Evolutionary conservation across 1,284 basidiomycete genomes (phyloP).

Genomic region (Fomitopsis schrenkii): DNA sequence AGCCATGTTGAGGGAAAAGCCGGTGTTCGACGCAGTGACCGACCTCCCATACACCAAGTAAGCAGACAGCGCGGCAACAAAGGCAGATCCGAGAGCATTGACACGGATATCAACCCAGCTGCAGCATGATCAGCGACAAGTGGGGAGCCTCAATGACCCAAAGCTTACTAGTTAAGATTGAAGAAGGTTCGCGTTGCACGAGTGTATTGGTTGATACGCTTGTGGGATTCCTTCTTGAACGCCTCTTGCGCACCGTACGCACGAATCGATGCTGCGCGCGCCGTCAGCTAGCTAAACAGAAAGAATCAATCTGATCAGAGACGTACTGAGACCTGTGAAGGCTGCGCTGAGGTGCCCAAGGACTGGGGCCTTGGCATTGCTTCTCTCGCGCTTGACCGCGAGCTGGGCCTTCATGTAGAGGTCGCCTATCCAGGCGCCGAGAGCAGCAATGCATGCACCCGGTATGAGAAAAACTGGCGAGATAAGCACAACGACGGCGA

Average conservation of each 20-base stretch:
- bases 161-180: constrained; percentile 45
- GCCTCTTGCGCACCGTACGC: constrained; percentile 52
- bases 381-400: constrained; percentile 73
- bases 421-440: constrained; percentile 46
- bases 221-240: constrained; percentile 41
- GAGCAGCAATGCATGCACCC: constrained; percentile 34
- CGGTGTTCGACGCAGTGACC: constrained; percentile 39
- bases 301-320: neutral
- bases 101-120: constrained; percentile 29
- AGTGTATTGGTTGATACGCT: constrained; percentile 45
- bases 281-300: neutral
- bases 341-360: constrained; percentile 70
- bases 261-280: constrained; percentile 49
- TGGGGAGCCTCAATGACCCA: neutral
- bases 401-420: constrained; percentile 72
- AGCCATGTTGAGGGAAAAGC: constrained; percentile 50
- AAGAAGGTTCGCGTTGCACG: constrained; percentile 45
- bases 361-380: constrained; percentile 63
- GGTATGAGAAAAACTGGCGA: constrained; percentile 41
- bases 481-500: constrained; percentile 38
- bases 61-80: constrained; percentile 47
- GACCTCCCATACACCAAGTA: constrained; percentile 47
- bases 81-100: constrained; percentile 47
- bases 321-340: constrained; percentile 57
- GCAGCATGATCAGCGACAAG: neutral